phyloP scores from a whole-genome alignment of 208 protist genomes.

The Acanthamoeba rhysodes region DNA sequence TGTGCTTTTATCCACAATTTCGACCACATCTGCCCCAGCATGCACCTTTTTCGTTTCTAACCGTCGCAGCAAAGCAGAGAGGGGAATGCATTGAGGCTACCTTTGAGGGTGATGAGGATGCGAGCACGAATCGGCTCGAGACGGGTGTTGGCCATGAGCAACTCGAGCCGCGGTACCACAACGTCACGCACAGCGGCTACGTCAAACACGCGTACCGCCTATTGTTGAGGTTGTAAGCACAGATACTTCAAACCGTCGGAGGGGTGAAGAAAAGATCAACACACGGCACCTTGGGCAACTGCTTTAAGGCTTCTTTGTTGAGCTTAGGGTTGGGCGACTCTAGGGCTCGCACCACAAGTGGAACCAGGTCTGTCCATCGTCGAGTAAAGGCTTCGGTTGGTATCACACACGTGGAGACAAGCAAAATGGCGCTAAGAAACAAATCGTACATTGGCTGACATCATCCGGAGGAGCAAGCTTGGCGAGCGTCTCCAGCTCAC shows the following conservation, averaged over 20 bases:
- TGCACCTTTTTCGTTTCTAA: background rate
- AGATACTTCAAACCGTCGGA: too few species aligned
- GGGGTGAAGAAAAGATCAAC: background rate
- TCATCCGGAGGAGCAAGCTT: background rate
- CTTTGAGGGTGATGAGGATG: slow-evolving; percentile 40
- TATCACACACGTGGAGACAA: too few species aligned
- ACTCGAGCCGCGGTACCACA: background rate
- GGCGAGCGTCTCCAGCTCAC: slow-evolving; percentile 32
- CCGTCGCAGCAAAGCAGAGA: background rate
- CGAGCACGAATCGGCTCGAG: slow-evolving; percentile 15
- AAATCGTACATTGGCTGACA: background rate
- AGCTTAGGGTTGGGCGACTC: slow-evolving; percentile 49
- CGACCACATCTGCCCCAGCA: background rate
- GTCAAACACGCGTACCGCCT: background rate
- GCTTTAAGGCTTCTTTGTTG: slow-evolving; percentile 32
- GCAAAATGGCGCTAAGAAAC: background rate
- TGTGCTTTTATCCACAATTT: background rate
- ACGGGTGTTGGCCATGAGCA: slow-evolving; percentile 1
- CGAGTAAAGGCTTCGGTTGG: background rate
- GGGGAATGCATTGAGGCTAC: background rate
- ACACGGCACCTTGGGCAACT: slow-evolving; percentile 6
- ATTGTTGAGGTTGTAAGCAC: too few species aligned
- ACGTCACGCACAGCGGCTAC: background rate
- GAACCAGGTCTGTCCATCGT: slow-evolving; percentile 5
- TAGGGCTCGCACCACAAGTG: background rate